phyloP scores from a whole-genome alignment of 2,329 filamentous ascomycete genomes.

The Dryadomyces quercus-mongolicae region DNA sequence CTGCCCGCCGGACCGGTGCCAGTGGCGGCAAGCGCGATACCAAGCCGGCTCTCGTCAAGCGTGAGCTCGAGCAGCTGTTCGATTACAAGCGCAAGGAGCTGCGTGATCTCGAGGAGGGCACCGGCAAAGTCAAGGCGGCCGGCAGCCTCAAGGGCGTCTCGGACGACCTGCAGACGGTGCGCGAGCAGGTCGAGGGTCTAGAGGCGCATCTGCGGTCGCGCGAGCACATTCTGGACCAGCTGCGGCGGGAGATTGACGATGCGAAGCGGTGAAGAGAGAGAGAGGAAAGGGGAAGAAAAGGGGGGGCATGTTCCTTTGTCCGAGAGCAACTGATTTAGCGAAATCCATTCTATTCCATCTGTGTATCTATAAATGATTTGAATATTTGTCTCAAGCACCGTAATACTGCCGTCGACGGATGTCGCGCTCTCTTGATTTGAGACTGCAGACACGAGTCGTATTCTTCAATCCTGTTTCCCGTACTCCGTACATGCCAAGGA shows the following conservation, averaged over 20 bases:
- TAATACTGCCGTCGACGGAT: no score
- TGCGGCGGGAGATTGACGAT: constrained; percentile 75
- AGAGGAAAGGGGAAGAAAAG: not conserved
- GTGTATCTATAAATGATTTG: no score
- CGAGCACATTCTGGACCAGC: constrained; percentile 61
- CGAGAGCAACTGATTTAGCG: not conserved
- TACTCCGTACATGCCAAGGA: no score
- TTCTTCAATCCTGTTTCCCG: no score
- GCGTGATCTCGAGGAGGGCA: constrained; percentile 61
- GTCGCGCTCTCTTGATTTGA: no score
- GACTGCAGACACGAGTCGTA: no score
- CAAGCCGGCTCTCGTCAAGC: constrained; percentile 84
- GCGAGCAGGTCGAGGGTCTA: constrained; percentile 85
- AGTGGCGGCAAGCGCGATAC: constrained; percentile 53
- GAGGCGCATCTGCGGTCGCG: constrained; percentile 70
- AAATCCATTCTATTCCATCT: no score
- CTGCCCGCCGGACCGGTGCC: constrained; percentile 35
- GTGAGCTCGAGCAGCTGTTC: constrained; percentile 83
- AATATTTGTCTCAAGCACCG: no score
- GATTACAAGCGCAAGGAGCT: constrained; percentile 86
- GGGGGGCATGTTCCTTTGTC: not conserved
- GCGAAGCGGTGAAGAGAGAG: constrained; percentile 52
- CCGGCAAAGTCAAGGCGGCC: constrained; percentile 55
- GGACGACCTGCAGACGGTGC: constrained; percentile 82
- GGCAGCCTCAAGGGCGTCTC: constrained; percentile 63